A percentile compares a stretch with the other conserved stretches of the same genome.
Evolutionary conservation across 371 early-diverging fungal genomes (phyloP).

Genomic region (Mucor circinelloides): DNA sequence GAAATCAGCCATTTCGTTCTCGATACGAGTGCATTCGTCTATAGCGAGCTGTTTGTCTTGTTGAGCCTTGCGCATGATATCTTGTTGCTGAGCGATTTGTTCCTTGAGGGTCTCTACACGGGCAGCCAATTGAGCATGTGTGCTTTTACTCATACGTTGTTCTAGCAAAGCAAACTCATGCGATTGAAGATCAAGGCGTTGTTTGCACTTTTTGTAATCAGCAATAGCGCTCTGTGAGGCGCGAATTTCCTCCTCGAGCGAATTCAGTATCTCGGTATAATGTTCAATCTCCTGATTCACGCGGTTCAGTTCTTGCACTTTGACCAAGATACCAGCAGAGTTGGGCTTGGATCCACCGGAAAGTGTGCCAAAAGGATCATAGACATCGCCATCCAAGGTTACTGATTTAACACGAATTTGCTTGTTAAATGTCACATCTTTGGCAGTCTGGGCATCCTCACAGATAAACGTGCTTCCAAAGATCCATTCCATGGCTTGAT

Average conservation of each 20-base stretch:
- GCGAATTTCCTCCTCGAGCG: conserved; percentile 50
- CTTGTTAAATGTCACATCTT: conserved; percentile 87
- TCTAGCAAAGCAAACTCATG: conserved; percentile 76
- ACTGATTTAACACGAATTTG: conserved; percentile 84
- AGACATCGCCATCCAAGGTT: conserved; percentile 98
- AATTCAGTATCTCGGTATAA: conserved; percentile 47
- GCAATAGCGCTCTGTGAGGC: conserved; percentile 41
- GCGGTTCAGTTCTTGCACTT: conserved; percentile 68
- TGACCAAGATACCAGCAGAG: conserved; percentile 75
- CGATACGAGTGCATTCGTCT: conserved; percentile 59
- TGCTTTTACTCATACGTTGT: conserved; percentile 71
- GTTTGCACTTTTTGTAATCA: conserved; percentile 53
- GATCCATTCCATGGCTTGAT: conserved; percentile 91
- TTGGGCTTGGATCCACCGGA: conserved; percentile 93
- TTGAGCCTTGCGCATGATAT: conserved; percentile 42
- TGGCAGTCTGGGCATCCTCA: conserved; percentile 85
- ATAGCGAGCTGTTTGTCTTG: conserved; percentile 45
- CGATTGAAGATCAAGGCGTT: conserved; percentile 68
- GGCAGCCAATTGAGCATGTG: conserved; percentile 56
- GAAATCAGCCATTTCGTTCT: conserved; percentile 90
- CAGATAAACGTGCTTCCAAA: conserved; percentile 96
- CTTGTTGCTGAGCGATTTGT: conserved; percentile 33
- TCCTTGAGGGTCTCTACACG: conserved; percentile 52
- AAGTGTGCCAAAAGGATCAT: conserved; percentile 97
- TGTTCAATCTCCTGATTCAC: conserved; percentile 54